Evolutionary conservation across 1,139 yeast species (phyloP).

Genomic region (Sugiyamaella xylanicola): DNA sequence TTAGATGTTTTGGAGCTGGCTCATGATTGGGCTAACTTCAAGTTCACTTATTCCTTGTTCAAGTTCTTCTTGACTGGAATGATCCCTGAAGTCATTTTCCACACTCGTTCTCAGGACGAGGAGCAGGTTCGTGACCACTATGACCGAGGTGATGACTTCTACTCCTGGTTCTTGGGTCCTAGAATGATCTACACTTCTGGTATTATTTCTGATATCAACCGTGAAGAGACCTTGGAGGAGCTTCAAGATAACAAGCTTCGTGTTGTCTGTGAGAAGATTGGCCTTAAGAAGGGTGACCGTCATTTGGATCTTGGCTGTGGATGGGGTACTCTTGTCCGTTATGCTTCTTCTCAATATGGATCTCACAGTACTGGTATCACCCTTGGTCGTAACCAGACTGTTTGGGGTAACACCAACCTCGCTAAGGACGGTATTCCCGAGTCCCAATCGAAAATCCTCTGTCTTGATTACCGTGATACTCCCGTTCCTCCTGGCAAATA

Average conservation of each 20-base stretch:
- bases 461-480: constrained; percentile 89
- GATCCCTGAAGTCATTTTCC: constrained; percentile 92
- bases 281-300: constrained; percentile 67
- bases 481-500: constrained; percentile 71
- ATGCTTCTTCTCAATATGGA: constrained; percentile 78
- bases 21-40: constrained; percentile 88
- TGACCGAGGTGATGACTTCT: constrained; percentile 96
- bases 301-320: constrained; percentile 91
- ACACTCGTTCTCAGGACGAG: constrained; percentile 91
- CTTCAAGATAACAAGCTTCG: constrained; percentile 89
- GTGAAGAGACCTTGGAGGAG: constrained; percentile 79
- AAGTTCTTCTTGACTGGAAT: constrained; percentile 81
- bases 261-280: constrained; percentile 85
- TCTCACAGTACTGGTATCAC: constrained; percentile 90
- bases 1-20: constrained; percentile 81
- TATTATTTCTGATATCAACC: constrained; percentile 67
- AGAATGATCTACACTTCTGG: constrained; percentile 95
- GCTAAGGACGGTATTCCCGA: constrained; percentile 65
- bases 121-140: constrained; percentile 96
- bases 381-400: constrained; percentile 86
- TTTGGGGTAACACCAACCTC: constrained; percentile 79
- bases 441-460: constrained; percentile 74
- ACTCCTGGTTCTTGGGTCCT: constrained; percentile 92
- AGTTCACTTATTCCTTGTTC: constrained; percentile 77
- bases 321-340: constrained; percentile 93